Base-by-base conservation (phyloP, 1,139 yeast genomes). In the Yamadazyma kanchanaburiensis region DNA sequence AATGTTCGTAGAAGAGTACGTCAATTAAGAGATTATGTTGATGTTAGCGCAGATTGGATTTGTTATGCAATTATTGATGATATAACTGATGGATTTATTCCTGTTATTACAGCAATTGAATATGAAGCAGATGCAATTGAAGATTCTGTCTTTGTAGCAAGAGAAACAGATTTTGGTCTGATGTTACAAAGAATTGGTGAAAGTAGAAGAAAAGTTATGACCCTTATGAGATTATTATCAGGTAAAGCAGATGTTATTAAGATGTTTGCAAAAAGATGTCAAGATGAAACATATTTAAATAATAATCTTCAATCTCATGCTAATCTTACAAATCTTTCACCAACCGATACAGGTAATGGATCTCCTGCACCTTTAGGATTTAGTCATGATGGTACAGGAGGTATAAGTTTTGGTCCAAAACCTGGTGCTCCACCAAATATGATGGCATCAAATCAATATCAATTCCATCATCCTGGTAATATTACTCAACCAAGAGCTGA, bases 181-280 rank as follows among this genome's bases (percentile, higher is more conserved):
- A 83, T 87, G 87, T 65, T 89, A 47, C 75, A 77, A 40, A 71
- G 84, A 42, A 86, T 89, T 42, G 96, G 96, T 34, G 94, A 86
- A 49, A 77, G 95, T 10, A 75, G 97, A 53, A 70, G 91, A 39
- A 85, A 82, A 50, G 94, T 88, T 23, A 89, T 89, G 96, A 83
- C 95, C 0, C 65, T 89, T 52, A 80, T 91, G 85, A 72, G 98
- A 48, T 66, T 91, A 39, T 68, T 91, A 31, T 80, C 94, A 16
- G 95, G 96, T 39, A 91, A 91, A 55, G 97, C 98, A 0, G 98
- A 94, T 56, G 98, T 91, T 35, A 87, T 91, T 48, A 85, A 86
- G 50, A 91, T 89, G 95, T 88, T 91, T 68, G 95, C 96, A 22
- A 91, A 91, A 53, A 73, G 98, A 51, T 89, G 96, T 58, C 94